Conservation (phyloP, 257 asterid species). For the Vinca minor region DNA sequence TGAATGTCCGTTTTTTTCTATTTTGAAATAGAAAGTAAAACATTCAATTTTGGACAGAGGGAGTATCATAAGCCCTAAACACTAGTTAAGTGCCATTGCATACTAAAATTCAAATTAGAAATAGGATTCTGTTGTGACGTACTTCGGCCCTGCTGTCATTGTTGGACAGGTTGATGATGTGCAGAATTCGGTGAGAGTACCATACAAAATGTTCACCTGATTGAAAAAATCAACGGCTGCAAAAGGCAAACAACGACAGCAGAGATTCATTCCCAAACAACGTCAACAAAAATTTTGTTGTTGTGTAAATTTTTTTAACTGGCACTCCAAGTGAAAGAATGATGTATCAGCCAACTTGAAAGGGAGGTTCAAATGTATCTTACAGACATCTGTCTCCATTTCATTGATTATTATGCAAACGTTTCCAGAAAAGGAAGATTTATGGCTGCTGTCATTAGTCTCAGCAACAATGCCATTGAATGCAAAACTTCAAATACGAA, state of each 20-base stretch:
- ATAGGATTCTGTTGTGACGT: conserved; percentile 15
- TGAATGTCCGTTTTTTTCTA: no score
- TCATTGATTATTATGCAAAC: neutral
- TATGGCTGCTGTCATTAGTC: neutral
- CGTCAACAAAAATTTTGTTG: neutral
- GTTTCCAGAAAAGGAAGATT: neutral
- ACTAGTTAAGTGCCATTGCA: no score
- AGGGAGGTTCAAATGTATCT: neutral
- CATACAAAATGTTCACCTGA: conserved; percentile 38
- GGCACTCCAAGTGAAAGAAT: neutral
- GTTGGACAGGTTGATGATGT: conserved; percentile 40
- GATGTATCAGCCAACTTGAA: neutral
- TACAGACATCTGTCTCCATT: neutral
- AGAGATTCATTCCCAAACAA: neutral
- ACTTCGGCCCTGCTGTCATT: conserved; percentile 56
- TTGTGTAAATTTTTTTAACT: neutral
- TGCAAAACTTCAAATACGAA: neutral
- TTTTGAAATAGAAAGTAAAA: no score
- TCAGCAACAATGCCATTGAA: neutral
- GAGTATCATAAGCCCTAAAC: no score
- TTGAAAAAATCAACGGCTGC: conserved; percentile 55
- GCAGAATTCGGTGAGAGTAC: conserved; percentile 55
- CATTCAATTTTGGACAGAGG: no score
- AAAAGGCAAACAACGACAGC: conserved; percentile 6
- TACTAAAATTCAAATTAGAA: no score